Evolutionary conservation across 176 grass and related monocot species (phyloP), one percentile per base, ranked within the genome.

Genomic region (Hsuehochloa calcarea): DNA sequence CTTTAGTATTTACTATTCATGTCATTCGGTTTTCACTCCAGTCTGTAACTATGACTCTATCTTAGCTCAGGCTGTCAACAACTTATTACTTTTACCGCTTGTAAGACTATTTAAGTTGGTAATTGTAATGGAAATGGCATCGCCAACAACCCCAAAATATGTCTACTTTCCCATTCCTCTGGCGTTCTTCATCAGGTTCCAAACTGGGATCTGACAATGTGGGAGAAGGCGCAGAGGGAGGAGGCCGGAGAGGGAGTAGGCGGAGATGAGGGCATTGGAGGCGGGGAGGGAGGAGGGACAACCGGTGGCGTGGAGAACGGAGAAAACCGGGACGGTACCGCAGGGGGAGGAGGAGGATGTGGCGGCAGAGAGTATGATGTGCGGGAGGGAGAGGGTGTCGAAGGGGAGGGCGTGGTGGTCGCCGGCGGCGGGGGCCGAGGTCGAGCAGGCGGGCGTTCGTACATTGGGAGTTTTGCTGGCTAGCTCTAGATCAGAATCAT

Each of bases 181-280:
- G n/a, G n/a, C n/a, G n/a, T n/a, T n/a, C n/a, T n/a, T n/a, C n/a
- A n/a, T n/a, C n/a, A n/a, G n/a, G n/a, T n/a, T n/a, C n/a, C n/a
- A n/a, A n/a, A n/a, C n/a, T n/a, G n/a, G n/a, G n/a, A n/a, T n/a
- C n/a, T n/a, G n/a, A n/a, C n/a, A n/a, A n/a, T n/a, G 47, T 85
- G n/a, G 70, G 88, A 68, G 67, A 97, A 97, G 66, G 79, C 58
- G 52, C 87, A 79, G 41, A 3, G 40, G 49, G 47, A 94, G 56
- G 70, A 80, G 61, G 23, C 52, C 85, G 0, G 78, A 10, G 44
- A 84, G 75, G 58, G 76, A 80, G 79, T 94, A 94, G 38, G 94
- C 92, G 27, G 86, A 78, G 74, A 97, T 61, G 47, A 97, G 87
- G 17, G 94, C 92, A 70, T 94, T 97, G 85, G 88, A 74, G 52